Evolutionary conservation across 495 filamentous ascomycete genomes (phyloP).

Genomic region (Penicillium bovifimosum): DNA sequence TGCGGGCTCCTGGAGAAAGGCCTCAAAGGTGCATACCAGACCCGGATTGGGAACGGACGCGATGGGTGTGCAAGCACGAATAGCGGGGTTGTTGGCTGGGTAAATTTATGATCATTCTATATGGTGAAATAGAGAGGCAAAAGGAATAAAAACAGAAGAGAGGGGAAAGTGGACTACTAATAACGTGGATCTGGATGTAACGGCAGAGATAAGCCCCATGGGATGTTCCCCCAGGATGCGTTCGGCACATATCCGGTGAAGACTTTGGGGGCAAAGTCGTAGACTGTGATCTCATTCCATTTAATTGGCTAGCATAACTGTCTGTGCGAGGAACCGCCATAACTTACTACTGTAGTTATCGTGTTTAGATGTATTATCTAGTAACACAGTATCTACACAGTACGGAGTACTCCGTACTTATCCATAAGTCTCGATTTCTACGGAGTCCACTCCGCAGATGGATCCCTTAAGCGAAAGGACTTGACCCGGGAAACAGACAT

Average conservation of each 20-base stretch:
- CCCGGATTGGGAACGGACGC: conserved; percentile 34
- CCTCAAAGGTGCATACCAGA: conserved; percentile 32
- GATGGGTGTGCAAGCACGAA: conserved; percentile 37
- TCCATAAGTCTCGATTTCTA: no score
- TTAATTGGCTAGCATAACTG: neutral
- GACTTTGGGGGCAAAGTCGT: conserved; percentile 8
- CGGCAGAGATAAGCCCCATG: conserved; percentile 3
- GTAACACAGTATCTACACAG: no score
- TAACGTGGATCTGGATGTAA: neutral
- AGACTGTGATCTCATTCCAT: neutral
- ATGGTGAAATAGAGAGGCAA: neutral
- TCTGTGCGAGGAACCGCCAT: no score
- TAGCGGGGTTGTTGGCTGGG: conserved; percentile 2
- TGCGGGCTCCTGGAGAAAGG: conserved; percentile 9
- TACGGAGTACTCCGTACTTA: no score
- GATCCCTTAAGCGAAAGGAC: no score
- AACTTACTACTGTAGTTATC: no score
- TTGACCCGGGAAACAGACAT: no score
- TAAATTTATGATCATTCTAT: conserved; percentile 19
- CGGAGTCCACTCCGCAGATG: no score
- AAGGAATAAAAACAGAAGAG: neutral
- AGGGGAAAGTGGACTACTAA: neutral
- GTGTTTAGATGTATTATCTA: no score
- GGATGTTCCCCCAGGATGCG: conserved; percentile 1
- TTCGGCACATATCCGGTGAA: conserved; percentile 9